Percentiles rank a stretch among this genome's conserved stretches.
Conservation (phyloP, 495 filamentous ascomycete genomes). For the Aspergillus homomorphus region DNA sequence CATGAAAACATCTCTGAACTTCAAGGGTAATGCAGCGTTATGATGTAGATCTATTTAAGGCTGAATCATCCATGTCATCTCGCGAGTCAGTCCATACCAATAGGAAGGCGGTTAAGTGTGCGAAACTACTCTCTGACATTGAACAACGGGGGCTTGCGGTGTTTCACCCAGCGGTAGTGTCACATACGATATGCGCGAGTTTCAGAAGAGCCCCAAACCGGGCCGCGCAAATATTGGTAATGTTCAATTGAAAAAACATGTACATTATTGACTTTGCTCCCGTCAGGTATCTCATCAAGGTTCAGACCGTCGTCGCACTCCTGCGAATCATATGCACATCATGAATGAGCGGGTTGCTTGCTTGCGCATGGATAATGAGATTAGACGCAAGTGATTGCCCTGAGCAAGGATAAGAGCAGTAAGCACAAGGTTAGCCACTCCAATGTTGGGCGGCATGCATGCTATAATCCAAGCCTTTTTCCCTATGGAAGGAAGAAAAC, state of each 20-base stretch:
- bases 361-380: not conserved
- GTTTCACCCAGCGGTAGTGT: not conserved
- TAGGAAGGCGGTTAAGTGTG: not conserved
- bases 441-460: not conserved
- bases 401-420: not conserved
- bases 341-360: not conserved
- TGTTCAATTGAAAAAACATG: not conserved
- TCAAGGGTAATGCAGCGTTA: too few relatives aligned
- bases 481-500: not conserved
- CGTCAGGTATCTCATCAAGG: not conserved
- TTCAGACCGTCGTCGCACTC: not conserved
- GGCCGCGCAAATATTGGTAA: not conserved
- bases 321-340: not conserved
- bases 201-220: not conserved
- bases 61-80: not conserved
- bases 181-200: not conserved
- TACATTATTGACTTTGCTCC: not conserved
- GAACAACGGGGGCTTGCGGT: not conserved
- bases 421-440: not conserved
- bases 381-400: not conserved
- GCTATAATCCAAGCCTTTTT: not conserved
- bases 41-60: not conserved
- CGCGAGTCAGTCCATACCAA: not conserved
- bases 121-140: not conserved
- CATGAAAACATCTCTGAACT: too few relatives aligned